Evolutionary conservation across 2,329 filamentous ascomycete species (phyloP), one percentile per base, ranked within the genome.

Genomic region (Orbilia ellipsospora): DNA sequence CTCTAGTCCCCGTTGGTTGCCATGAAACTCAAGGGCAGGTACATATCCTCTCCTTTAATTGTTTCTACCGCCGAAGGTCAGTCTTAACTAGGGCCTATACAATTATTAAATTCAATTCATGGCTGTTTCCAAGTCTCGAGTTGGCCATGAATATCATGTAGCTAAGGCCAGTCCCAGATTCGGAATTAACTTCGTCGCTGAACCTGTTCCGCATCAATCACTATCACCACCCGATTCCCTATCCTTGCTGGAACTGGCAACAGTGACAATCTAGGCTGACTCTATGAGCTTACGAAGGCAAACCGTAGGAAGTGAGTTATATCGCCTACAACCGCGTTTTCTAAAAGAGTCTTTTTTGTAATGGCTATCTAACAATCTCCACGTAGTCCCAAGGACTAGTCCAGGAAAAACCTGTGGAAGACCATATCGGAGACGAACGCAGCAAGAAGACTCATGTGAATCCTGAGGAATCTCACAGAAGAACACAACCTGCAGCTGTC

Each of bases 161-260:
- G 40, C 20, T 20, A 23, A 20, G 8, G 51, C 28, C 16, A 55
- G 51, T 31, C 51, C 51, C 8, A 20, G 12, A 6, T 55, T 55
- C 23, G 51, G 18, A 23, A 20, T 18, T n/a, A 10, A 23, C 18
- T 20, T 20, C 51, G 16, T 6, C 16, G 51, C 20, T n/a, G 51
- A 26, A 42, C 40, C 40, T 42, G 40, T 7, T 42, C 40, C 40
- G 7, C 7, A 42, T 15, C 40, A 6, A 31, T 23, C 16, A 26
- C 4, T 7, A 55, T 55, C n/a, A 55, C 51, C 16, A 59, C 55
- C 31, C 7, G 12, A 42, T 42, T 59, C 26, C 55, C 23, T 13
- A 16, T 59, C 18, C 55, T 59, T 12, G 55, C 55, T 36, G 55
- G 55, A 59, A 59, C 55, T 59, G 55, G 55, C 16, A 28, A 59